Evolutionary conservation across 106 monocot genomes (phyloP).

Genomic region (Platanthera guangdongensis): DNA sequence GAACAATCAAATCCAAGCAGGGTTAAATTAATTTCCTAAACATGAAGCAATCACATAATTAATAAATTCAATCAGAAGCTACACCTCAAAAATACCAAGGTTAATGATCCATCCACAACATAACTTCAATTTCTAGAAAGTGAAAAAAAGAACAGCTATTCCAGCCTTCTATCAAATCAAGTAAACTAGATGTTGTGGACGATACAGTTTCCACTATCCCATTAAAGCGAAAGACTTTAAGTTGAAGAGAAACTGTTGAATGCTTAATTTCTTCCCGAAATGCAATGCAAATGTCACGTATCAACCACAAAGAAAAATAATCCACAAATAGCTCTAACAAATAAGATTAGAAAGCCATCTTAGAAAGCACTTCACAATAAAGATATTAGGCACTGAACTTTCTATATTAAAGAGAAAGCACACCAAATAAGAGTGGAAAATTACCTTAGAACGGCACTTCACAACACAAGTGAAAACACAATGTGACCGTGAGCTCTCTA

Average conservation of each 20-base stretch:
- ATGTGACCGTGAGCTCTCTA: constrained; percentile 98
- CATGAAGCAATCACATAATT: background rate
- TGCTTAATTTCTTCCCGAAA: background rate
- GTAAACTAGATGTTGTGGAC: background rate
- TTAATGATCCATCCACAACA: no score
- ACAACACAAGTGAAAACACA: constrained; percentile 97
- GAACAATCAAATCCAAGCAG: background rate
- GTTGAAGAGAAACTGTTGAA: background rate
- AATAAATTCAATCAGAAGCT: background rate
- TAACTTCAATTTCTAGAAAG: background rate
- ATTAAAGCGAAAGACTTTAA: background rate
- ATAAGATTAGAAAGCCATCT: constrained; percentile 35
- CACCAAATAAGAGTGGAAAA: background rate
- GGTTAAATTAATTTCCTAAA: background rate
- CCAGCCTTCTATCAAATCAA: background rate
- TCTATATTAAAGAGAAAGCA: background rate
- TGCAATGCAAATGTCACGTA: background rate
- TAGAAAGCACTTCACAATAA: constrained; percentile 74
- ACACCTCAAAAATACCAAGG: background rate
- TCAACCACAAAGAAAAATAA: background rate
- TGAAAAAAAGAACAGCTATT: background rate
- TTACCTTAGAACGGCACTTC: constrained; percentile 87
- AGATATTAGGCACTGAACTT: background rate
- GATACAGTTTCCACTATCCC: background rate
- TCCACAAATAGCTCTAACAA: background rate